Evolutionary conservation across 148 eudicot species (phyloP), one percentile per base, ranked within the genome.

Genomic region (Pharnaceum exiguum): DNA sequence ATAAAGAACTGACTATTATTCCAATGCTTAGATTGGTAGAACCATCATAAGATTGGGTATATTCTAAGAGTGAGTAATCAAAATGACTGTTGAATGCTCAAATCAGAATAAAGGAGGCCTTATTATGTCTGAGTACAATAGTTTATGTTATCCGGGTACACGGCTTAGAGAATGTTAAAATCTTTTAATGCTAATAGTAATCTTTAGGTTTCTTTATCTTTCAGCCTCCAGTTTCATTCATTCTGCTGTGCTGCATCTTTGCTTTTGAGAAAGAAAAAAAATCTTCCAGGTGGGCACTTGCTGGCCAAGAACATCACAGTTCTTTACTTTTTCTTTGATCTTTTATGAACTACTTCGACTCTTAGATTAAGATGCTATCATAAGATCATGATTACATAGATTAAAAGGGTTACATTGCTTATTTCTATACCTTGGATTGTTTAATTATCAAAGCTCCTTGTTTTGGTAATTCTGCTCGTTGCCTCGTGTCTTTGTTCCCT

Each of bases 261-360:
- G 10, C 29, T 30, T 17, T 16, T 29, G 55, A 38, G 0, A n/a
- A n/a, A n/a, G n/a, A n/a, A n/a, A n/a, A n/a, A 51, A 18, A 51
- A 7, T 51, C 38, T 51, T 30, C 15, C 38, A 29, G n/a, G 3
- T n/a, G 38, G 49, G 13, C 11, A 7, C 8, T 21, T 22, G 47
- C 23, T 2, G 4, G 46, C 46, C 21, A 44, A 11, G 16, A 57
- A 43, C 50, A 43, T 57, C 48, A 35, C 3, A 24, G 36, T 4
- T 2, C 18, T 39, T 10, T 26, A 27, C 19, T 5, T n/a, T 26
- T 40, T 28, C 29, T 18, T 44, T 18, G 25, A n/a, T 57, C 17
- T 57, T 17, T 10, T 59, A 29, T 59, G 43, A 31, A 46, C 46
- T 59, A n/a, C n/a, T n/a, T n/a, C n/a, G n/a, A n/a, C n/a, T n/a